Evolutionary conservation across 257 asterid species (phyloP).

Genomic region (Prunella vulgaris): DNA sequence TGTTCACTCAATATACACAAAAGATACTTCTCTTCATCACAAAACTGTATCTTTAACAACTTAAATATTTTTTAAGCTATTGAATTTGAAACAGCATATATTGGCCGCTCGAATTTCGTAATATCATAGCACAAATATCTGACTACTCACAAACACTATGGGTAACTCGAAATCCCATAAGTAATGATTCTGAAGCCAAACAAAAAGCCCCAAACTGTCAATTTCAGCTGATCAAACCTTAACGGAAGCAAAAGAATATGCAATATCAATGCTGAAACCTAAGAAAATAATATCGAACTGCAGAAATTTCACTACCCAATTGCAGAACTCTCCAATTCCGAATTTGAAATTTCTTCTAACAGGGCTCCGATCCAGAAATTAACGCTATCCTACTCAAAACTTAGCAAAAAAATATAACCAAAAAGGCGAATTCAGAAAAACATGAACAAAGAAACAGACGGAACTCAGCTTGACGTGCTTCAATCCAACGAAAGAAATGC

Average conservation of each 20-base stretch:
- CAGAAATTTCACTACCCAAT: background rate
- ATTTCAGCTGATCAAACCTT: background rate
- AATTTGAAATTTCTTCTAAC: background rate
- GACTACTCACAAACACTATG: background rate
- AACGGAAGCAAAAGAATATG: slow-evolving; percentile 2
- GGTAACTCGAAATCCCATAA: background rate
- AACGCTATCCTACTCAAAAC: background rate
- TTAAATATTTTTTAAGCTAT: background rate
- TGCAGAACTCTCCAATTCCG: background rate
- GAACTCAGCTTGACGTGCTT: slow-evolving; percentile 26
- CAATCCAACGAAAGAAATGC: slow-evolving; percentile 18
- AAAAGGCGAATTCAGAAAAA: background rate
- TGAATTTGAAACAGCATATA: background rate
- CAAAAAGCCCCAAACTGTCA: background rate
- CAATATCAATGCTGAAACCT: background rate
- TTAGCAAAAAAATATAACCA: background rate
- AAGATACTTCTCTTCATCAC: background rate
- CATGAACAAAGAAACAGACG: slow-evolving; percentile 18
- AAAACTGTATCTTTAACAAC: background rate
- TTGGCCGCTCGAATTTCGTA: background rate
- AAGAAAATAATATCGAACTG: background rate
- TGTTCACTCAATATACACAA: background rate
- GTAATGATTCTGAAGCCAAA: background rate
- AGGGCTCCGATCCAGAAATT: slow-evolving; percentile 20
- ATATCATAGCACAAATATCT: background rate